Evolutionary conservation across 1,139 yeast species (phyloP), one percentile per base, ranked within the genome.

Genomic region (Pichia sp.): DNA sequence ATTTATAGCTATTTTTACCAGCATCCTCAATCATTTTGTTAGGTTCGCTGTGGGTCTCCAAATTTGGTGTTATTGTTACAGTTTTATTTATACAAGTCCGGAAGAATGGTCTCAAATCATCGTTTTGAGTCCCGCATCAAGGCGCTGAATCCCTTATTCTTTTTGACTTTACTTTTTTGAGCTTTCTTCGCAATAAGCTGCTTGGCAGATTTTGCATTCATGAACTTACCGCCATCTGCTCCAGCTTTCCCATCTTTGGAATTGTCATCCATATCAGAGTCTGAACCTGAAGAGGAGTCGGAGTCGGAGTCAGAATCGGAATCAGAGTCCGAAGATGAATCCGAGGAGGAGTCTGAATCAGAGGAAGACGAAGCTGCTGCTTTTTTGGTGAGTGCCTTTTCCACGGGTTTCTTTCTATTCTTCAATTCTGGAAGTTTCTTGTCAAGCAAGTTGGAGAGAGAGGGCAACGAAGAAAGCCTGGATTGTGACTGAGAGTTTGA

Each of bases 371-470:
- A 23, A 10, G n/a, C 26, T 11, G 26, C 7, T 7, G 26, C n/a
- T 11, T 23, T n/a, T n/a, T n/a, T n/a, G n/a, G n/a, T n/a, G n/a
- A n/a, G n/a, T n/a, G n/a, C n/a, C n/a, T n/a, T n/a, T n/a, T n/a
- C n/a, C n/a, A 16, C 32, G 18, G 17, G 33, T 22, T 23, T 37
- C 36, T 4, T 42, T 24, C 32, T 37, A 16, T 74, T 80, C 40
- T 62, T 66, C 2, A 76, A 82, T 16, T 73, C 80, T 2, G 84
- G 84, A 15, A 76, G 67, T 4, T 81, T 83, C 39, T 75, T 61
- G 18, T 65, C 60, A 2, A 69, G 77, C 37, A 77, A 60, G 41
- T 76, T 81, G n/a, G 69, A 67, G 28, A 77, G 57, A 0, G 81
- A 72, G 16, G 72, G 69, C 36, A 77, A 60, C 1, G 69, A 62